These are phyloP conservation scores for Penicillium frequentans DNA, from an alignment of 2,329 filamentous ascomycete genomes.

Conservation along the genomic window DNA sequence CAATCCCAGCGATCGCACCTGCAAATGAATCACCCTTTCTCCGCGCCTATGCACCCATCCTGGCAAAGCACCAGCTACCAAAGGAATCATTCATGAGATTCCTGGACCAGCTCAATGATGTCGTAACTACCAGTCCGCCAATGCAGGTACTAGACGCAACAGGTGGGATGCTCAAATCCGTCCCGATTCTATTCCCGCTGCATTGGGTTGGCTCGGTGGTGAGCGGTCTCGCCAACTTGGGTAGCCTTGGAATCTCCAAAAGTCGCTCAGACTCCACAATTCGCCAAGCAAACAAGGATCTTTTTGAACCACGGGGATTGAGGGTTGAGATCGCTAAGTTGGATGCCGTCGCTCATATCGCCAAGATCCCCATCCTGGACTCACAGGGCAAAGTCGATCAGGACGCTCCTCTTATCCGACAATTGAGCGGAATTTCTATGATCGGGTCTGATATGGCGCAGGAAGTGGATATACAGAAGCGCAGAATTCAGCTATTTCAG, in stretches of 20 bases:
- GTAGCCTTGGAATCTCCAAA: conserved; percentile 22
- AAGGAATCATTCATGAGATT: conserved; percentile 23
- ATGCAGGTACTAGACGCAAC: conserved; percentile 28
- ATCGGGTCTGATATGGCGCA: conserved; percentile 1
- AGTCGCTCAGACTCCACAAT: conserved; percentile 23
- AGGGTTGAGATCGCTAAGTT: conserved; percentile 28
- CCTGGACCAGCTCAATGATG: conserved; percentile 28
- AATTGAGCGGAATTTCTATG: conserved; percentile 7
- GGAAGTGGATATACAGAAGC: conserved; percentile 11
- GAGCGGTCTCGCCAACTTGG: conserved; percentile 23
- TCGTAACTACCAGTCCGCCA: conserved; percentile 24
- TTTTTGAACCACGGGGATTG: conserved; percentile 25
- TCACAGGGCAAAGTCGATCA: conserved; percentile 23
- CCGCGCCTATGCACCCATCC: conserved; percentile 16
- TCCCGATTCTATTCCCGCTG: conserved; percentile 25
- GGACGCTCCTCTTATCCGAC: conserved; percentile 15
- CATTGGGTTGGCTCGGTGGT: conserved; percentile 26
- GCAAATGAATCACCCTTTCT: conserved; percentile 16
- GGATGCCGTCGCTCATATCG: conserved; percentile 27
- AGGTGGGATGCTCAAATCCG: conserved; percentile 23
- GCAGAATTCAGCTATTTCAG: conserved; percentile 17
- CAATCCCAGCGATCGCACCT: conserved; percentile 15
- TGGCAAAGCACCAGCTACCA: conserved; percentile 10
- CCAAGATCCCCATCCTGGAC: conserved; percentile 26
- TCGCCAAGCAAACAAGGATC: conserved; percentile 24